Conservation (phyloP, 495 filamentous ascomycete species). For the Immersiella caudata region DNA sequence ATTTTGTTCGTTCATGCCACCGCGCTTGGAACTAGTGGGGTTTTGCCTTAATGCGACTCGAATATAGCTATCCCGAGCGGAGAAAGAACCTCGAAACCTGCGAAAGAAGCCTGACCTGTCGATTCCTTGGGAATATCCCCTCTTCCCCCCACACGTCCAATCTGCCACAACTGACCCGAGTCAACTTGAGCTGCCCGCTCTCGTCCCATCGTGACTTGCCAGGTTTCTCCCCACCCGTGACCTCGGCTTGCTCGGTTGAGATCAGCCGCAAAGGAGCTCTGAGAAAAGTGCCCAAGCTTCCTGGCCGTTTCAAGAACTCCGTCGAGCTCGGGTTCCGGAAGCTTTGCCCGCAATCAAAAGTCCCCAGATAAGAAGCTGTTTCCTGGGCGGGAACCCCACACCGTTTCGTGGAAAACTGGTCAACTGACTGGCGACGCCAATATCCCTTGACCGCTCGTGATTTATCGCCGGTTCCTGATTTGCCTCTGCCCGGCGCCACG, state of each 20-base stretch:
- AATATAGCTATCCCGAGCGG: constrained; percentile 22
- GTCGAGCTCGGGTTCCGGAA: constrained; percentile 12
- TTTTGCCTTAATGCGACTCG: constrained; percentile 22
- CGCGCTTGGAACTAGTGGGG: constrained; percentile 32
- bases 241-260: constrained; percentile 26
- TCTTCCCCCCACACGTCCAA: constrained; percentile 15
- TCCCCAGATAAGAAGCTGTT: constrained; percentile 24
- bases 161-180: not conserved
- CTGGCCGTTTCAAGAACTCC: constrained; percentile 4
- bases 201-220: constrained; percentile 1
- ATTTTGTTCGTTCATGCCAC: constrained; percentile 17
- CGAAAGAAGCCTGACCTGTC: constrained; percentile 16
- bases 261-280: constrained; percentile 21
- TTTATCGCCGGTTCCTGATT: constrained; percentile 31
- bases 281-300: constrained; percentile 15
- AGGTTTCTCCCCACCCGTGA: constrained; percentile 7
- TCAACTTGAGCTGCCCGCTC: not conserved
- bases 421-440: constrained; percentile 28
- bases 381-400: constrained; percentile 27
- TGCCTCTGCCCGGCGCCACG: constrained; percentile 20
- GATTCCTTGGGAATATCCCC: constrained; percentile 12
- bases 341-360: constrained; percentile 19
- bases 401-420: constrained; percentile 24
- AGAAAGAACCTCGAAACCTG: constrained; percentile 23
- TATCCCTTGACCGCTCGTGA: constrained; percentile 25